Evolutionary conservation across 805 yeast genomes (phyloP), one percentile per base, ranked within the genome.

Genomic region (Debaryomyces prosopidis): DNA sequence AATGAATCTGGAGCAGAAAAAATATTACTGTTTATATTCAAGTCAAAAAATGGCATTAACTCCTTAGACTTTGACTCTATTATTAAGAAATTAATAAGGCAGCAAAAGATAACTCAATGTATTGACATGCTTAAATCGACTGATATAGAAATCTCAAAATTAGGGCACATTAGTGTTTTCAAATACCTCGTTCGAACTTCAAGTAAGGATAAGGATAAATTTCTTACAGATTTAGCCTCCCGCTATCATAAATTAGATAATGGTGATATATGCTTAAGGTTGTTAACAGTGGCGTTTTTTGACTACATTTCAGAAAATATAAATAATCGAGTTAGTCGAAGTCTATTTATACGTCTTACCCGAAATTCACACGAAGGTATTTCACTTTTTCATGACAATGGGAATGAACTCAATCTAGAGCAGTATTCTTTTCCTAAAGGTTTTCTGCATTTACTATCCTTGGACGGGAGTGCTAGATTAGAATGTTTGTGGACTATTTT

Each of bases 1-100:
- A 58, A 61, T 36, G 65, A 59, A 28, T 49, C 43, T 2, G 68
- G 62, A 4, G 61, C 72, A 0, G 65, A 65, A 34, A 58, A 52
- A 42, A 50, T 69, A 20, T 52, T 66, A 15, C 60, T 56, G 45
- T 50, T 62, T 7, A 66, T 72, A 8, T 53, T 65, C 43, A 54
- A 58, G 10, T 55, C 69, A 5, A 50, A 53, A 36, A 54, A 54
- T 15, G 72, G 71, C 1, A 40, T 68, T 5, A 48, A 51, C 15
- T 19, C 53, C 5, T 33, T 40, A 3, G 76, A 71, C 19, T 59
- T 68, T 37, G 50, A 61, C 28, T 47, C 50, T 19, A 58, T 71
- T 17, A 49, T 65, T 17, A 39, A 42, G 10, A 64, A 60, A 42
- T 51, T 66, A 27, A 55, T 72, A 1, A 42, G 47, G 4, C 60